These are phyloP conservation scores for Typha latifolia DNA, from an alignment of 176 grass and related monocot species.

Conservation along the genomic window DNA sequence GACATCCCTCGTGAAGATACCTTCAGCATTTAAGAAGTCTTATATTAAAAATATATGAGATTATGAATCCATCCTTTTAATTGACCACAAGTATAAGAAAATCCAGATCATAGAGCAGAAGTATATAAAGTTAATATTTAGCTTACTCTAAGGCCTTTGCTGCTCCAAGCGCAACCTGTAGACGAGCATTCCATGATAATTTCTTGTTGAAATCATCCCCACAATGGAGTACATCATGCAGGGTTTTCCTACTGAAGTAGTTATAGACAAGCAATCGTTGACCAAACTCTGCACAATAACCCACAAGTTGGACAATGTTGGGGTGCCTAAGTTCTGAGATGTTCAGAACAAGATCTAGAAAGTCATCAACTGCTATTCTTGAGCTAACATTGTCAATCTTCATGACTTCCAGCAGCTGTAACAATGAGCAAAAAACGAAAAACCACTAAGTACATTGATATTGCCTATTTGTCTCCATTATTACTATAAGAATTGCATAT, in stretches of 20 bases:
- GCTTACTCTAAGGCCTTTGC: constrained; percentile 92
- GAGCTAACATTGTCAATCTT: constrained; percentile 70
- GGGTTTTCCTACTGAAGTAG: constrained; percentile 69
- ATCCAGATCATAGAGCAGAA: no score
- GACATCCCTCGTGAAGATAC: constrained; percentile 73
- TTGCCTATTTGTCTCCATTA: no score
- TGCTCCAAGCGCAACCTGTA: constrained; percentile 63
- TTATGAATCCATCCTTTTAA: no score
- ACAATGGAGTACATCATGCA: constrained; percentile 78
- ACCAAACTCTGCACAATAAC: constrained; percentile 90
- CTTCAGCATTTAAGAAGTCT: constrained; percentile 20
- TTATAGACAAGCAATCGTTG: constrained; percentile 78
- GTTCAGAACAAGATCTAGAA: constrained; percentile 66
- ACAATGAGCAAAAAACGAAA: background rate
- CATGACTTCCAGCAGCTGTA: constrained; percentile 85
- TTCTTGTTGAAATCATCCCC: constrained; percentile 43
- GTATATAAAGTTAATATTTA: background rate
- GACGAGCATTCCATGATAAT: constrained; percentile 78
- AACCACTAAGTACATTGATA: no score
- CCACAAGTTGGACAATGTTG: constrained; percentile 70
- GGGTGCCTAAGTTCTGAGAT: constrained; percentile 77
- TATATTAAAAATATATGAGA: no score
- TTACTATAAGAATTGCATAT: no score
- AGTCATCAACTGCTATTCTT: constrained; percentile 57
- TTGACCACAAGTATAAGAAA: constrained; percentile 3